Evolutionary conservation across 2,329 filamentous ascomycete genomes (phyloP), one percentile per base, ranked within the genome.

Genomic region (Helminthosporium solani): DNA sequence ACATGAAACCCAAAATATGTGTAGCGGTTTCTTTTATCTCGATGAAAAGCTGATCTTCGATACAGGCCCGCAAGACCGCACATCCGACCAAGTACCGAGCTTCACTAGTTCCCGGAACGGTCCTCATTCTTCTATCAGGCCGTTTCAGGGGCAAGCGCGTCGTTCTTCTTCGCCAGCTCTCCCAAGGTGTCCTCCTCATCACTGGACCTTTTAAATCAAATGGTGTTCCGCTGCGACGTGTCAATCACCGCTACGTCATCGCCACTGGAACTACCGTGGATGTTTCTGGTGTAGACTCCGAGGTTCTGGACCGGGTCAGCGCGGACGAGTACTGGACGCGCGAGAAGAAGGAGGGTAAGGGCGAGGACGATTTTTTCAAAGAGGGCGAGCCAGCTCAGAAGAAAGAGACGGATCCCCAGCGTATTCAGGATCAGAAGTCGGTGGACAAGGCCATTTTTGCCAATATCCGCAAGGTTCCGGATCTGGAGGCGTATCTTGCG

Each of bases 181-280:
- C 88, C 70, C 89, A 96, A 80, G 94, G 94, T 78, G 88, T 96
- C 60, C 90, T 99, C 74, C 88, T 99, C 74, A 90, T 99, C 69
- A 99, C 94, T 71, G 94, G 94, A 65, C 94, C 94, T 74, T 99
- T 97, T 88, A 97, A 97, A 85, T 87, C 97, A 80, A 99, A 99
- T 82, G 94, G 94, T 75, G 94, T 99, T 53, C 94, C 94, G 61
- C 85, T 99, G 71, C 87, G 94, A 78, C 85, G 81, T 74, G 88
- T 95, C 74, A 95, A 95, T 81, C 81, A 89, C 74, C 86, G 88
- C 78, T 94, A 94, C 77, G 89, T 95, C 73, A 95, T 94, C 74
- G 89, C 89, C 68, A 95, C 89, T 68, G 89, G 86, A 66, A 84
- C 85, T 73, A 87, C 87, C 75, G 82, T 95, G 68, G 86, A 92